Evolutionary conservation across 73 alveolate species (phyloP), one percentile per base, ranked within the genome.

Genomic region (Blepharisma stoltei): DNA sequence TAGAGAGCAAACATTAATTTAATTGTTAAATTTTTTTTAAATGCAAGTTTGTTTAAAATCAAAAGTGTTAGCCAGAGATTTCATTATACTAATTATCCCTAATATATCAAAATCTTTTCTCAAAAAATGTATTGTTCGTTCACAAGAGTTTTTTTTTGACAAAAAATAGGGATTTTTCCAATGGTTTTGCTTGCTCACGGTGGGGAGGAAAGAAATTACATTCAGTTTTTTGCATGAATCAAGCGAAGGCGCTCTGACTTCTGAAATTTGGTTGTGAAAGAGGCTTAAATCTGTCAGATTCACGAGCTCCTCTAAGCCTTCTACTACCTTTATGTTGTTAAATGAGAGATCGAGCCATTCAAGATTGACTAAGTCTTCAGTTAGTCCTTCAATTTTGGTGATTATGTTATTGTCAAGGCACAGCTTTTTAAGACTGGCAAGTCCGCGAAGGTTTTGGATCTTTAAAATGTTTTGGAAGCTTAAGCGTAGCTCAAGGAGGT

Each of bases 331-430:
- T 25, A 92, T 92, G 65, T 81, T 71, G 79, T 92, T 92, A 81
- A 92, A 92, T 20, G 93, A 78, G 27, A 92, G 81, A 79, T 92
- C 98, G 41, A 92, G 90, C 97, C 98, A 92, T 84, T 87, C 83
- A 48, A 92, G 76, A 78, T 87, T 85, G 60, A 81, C 95, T 32
- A 92, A 85, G 49, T 83, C 89, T 43, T 91, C 94, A 60, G 46
- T 38, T 25, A 92, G 82, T 81, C 86, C 89, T 71, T 92, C 81
- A 46, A 92, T 92, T 70, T 76, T 45, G 81, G 80, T 75, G 69
- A 90, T 90, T 65, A 90, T 86, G 82, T 90, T 90, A 82, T 90
- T 90, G 78, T 87, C 94, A 21, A 90, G 90, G 60, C 86, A 83
- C 0, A 90, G 86, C 44, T 80, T 86, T 69, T 55, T 48, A 54